Conservation (phyloP, 176 grass and related monocot genomes). For the Eremochloa ophiuroides region DNA sequence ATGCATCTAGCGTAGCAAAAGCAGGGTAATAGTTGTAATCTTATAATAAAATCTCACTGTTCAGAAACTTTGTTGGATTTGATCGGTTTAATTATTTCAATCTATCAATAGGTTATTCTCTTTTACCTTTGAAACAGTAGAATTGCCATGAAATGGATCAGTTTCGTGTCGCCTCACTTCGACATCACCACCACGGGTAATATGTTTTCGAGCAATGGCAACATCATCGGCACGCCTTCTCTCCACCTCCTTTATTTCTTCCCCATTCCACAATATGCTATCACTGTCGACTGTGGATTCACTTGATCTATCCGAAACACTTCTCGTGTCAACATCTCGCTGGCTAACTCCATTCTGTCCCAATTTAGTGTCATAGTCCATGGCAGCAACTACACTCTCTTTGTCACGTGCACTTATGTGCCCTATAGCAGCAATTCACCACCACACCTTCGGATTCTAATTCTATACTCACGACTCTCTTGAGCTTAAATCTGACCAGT, state of each 20-base stretch:
- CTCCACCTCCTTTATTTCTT: background rate
- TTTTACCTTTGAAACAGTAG: conserved; percentile 11
- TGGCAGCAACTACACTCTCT: background rate
- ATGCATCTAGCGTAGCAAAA: background rate
- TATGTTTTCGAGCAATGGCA: background rate
- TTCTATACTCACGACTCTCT: no score
- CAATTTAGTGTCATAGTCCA: background rate
- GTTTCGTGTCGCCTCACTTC: background rate
- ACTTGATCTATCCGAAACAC: no score
- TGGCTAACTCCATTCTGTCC: background rate
- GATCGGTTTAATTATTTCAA: background rate
- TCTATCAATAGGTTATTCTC: background rate
- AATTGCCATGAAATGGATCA: background rate
- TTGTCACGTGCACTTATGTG: background rate
- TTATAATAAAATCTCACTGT: background rate
- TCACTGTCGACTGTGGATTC: background rate
- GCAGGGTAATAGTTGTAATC: background rate
- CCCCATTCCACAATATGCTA: background rate
- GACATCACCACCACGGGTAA: background rate
- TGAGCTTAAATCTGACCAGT: no score
- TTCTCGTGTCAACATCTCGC: background rate
- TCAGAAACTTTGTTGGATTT: background rate
- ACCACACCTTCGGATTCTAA: background rate
- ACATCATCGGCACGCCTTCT: background rate
- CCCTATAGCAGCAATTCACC: background rate